Conservation (phyloP, 1,139 yeast species). For the Hanseniaspora gamundiae region DNA sequence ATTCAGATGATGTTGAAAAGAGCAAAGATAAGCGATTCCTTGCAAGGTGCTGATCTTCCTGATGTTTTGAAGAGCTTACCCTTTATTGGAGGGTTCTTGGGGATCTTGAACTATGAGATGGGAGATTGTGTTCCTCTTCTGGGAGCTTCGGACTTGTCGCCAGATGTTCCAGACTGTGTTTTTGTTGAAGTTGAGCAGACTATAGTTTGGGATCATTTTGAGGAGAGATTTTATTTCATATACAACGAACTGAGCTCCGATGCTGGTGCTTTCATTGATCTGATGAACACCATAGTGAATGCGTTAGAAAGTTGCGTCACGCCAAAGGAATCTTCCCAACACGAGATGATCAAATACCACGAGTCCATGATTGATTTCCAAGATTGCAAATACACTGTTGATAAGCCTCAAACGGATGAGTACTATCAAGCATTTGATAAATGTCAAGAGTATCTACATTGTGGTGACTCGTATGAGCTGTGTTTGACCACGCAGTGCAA, state of each 20-base stretch:
- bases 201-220: conserved; percentile 40
- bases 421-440: conserved; percentile 45
- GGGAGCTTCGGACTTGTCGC: conserved; percentile 22
- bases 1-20: conserved; percentile 1
- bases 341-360: neutral
- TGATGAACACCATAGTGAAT: neutral
- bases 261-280: neutral
- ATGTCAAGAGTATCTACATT: conserved; percentile 58
- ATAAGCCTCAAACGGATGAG: conserved; percentile 41
- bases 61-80: conserved; percentile 32
- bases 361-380: neutral
- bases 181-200: conserved; percentile 60
- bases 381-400: conserved; percentile 15
- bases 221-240: conserved; percentile 40
- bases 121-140: conserved; percentile 34
- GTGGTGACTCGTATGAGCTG: conserved; percentile 90
- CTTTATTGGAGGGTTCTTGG: conserved; percentile 82
- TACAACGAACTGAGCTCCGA: conserved; percentile 15
- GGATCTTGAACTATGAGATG: conserved; percentile 79
- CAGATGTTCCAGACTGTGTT: conserved; percentile 54
- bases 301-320: neutral
- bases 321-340: neutral
- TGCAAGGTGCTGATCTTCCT: conserved; percentile 24
- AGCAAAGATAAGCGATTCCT: conserved; percentile 33
- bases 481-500: conserved; percentile 77